Evolutionary conservation across 129 eudicot species (phyloP).

Genomic region (Ambrosia artemisiifolia): DNA sequence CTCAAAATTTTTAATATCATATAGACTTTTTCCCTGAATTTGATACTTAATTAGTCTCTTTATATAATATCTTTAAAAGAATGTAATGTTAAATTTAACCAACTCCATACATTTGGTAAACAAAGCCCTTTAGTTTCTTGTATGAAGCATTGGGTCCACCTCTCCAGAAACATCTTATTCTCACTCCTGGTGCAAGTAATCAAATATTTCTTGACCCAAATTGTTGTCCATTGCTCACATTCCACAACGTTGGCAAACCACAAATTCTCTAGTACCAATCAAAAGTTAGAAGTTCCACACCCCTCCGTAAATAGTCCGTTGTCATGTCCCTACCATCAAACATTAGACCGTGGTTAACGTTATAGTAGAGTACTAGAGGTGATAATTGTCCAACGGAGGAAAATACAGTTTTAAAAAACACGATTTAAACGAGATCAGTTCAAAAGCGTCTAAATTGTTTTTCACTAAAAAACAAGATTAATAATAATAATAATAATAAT

Average conservation of each 20-base stretch:
- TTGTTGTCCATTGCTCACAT: slow-evolving; percentile 10
- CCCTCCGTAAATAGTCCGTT: slow-evolving; percentile 4
- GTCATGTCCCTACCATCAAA: slow-evolving; percentile 1
- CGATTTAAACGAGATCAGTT: background rate
- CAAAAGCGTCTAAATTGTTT: background rate
- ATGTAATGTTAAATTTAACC: no score
- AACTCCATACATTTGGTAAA: no score
- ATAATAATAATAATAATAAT: no score
- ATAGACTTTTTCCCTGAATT: no score
- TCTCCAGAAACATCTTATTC: slow-evolving; percentile 27
- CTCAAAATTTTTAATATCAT: no score
- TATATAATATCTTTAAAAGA: no score
- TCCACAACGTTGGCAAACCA: slow-evolving; percentile 28
- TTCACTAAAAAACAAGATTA: background rate
- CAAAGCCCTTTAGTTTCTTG: background rate
- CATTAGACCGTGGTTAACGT: background rate
- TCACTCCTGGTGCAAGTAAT: slow-evolving; percentile 12
- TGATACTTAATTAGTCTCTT: no score
- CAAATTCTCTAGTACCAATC: slow-evolving; percentile 19
- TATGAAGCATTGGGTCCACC: slow-evolving; percentile 6
- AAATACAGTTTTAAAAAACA: background rate
- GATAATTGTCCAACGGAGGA: background rate
- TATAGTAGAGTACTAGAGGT: background rate
- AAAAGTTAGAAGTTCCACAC: slow-evolving; percentile 7
- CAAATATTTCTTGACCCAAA: slow-evolving; percentile 6